Percentiles rank a stretch among this genome's conserved stretches.
phyloP scores from a whole-genome alignment of 768 basidiomycete genomes.

The Arthromyces matolae region DNA sequence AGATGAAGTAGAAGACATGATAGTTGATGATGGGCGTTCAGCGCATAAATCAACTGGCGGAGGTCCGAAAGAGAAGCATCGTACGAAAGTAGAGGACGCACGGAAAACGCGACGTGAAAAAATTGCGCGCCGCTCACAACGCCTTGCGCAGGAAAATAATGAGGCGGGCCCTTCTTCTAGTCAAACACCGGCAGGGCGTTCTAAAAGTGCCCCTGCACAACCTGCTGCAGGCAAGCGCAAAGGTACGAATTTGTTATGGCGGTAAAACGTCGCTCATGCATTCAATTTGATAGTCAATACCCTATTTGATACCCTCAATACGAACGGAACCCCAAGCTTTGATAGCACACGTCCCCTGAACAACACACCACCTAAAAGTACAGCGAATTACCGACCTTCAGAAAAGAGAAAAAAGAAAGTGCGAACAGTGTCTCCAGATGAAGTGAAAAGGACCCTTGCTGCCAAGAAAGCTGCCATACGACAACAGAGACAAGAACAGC shows the following conservation, averaged over 20 bases:
- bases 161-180: slow-evolving; percentile 11
- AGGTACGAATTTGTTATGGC: slow-evolving; percentile 29
- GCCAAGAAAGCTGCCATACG: slow-evolving; percentile 37
- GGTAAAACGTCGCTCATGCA: slow-evolving; percentile 1
- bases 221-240: slow-evolving; percentile 42
- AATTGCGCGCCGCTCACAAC: slow-evolving; percentile 24
- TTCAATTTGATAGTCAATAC: slow-evolving; percentile 26
- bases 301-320: slow-evolving; percentile 32
- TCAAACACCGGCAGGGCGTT: slow-evolving; percentile 11
- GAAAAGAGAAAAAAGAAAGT: slow-evolving; percentile 41
- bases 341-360: slow-evolving; percentile 21
- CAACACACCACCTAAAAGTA: slow-evolving; percentile 30
- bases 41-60: slow-evolving; percentile 19
- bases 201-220: slow-evolving; percentile 20
- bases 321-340: slow-evolving; percentile 30
- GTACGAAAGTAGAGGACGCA: slow-evolving; percentile 30
- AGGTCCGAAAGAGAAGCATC: slow-evolving; percentile 22
- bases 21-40: slow-evolving; percentile 33
- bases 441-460: slow-evolving; percentile 32
- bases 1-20: slow-evolving; percentile 50
- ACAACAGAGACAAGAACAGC: slow-evolving; percentile 37
- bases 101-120: slow-evolving; percentile 31
- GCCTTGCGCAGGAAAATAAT: slow-evolving; percentile 17
- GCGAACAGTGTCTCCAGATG: slow-evolving; percentile 46
- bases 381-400: slow-evolving; percentile 28